Evolutionary conservation across 306 rosid species (phyloP), one percentile per base, ranked within the genome.

Genomic region (Fagus crenata): DNA sequence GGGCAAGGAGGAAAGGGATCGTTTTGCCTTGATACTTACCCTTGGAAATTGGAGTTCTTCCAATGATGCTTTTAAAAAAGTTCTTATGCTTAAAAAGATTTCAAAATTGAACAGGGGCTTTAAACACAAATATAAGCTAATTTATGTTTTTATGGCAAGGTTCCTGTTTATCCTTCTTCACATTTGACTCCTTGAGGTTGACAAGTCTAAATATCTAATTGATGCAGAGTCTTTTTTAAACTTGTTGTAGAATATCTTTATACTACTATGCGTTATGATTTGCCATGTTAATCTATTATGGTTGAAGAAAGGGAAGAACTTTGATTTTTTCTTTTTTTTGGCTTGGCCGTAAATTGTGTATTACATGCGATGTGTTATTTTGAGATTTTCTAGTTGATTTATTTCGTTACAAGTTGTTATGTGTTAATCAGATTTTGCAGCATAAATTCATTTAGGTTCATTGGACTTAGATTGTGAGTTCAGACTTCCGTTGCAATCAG

Each of bases 131-230:
- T 31, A 58, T 15, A n/a, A 17, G 35, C 3, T 3, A 58, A 58
- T 18, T 18, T 58, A 6, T 17, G 35, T 17, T 58, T 58, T 58
- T 58, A 46, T 46, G 42, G 4, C 5, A 5, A 5, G 22, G 43
- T 36, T 36, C 43, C 73, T 40, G 73, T 69, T 9, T 18, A 42
- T 68, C 53, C 54, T 41, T 68, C 6, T 42, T 12, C 8, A 12
- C 53, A 68, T 13, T 35, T 61, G 68, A 61, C 12, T 61, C 43
- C 69, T 35, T 63, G 69, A 63, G 40, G 40, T 63, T 63, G 22
- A 63, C 69, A 12, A 12, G 22, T 63, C 69, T 63, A 5, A 46
- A 63, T 35, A 5, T 63, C 3, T 35, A 36, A 63, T 36, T 40
- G 69, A 36, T 42, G 28, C 28, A 63, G 69, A 35, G 28, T 4